Percentiles rank a stretch among this genome's conserved stretches.
Evolutionary conservation across 192 early-diverging fungal species (phyloP).

Genomic region (Linnemannia schmuckeri): DNA sequence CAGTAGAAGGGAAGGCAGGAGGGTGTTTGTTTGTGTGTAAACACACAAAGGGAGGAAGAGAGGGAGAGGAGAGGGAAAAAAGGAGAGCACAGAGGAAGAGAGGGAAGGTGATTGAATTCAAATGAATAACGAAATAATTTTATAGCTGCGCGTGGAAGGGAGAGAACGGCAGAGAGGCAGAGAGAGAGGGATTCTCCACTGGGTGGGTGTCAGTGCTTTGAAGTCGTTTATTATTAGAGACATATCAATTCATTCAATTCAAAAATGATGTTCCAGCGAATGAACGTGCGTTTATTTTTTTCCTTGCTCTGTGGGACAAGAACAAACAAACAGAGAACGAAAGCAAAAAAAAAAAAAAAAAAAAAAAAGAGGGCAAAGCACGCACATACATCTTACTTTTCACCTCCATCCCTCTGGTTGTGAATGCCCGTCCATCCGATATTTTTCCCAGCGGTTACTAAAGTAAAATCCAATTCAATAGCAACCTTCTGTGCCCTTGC

Average conservation of each 20-base stretch:
- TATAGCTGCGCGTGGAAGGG: neutral
- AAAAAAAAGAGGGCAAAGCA: neutral
- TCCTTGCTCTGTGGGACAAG: neutral
- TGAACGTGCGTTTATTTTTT: constrained; percentile 20
- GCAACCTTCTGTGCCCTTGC: neutral
- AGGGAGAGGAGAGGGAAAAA: neutral
- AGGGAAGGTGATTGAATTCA: neutral
- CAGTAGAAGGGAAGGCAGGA: neutral
- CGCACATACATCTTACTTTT: neutral
- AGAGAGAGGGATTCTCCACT: neutral
- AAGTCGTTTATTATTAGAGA: neutral
- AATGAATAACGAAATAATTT: neutral
- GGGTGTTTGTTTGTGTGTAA: neutral
- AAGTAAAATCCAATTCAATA: constrained; percentile 3
- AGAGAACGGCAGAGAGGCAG: neutral
- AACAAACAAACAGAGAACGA: neutral
- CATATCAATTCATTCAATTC: neutral
- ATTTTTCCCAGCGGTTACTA: neutral
- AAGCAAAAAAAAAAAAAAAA: too few relatives aligned
- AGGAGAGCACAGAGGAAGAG: constrained; percentile 9
- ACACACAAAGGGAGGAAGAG: neutral
- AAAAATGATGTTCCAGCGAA: neutral
- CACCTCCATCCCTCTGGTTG: too few relatives aligned
- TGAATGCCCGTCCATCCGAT: neutral
- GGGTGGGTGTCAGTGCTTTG: neutral